Base-by-base conservation (phyloP, 768 basidiomycete species). In the Tricholoma flavovirens region DNA sequence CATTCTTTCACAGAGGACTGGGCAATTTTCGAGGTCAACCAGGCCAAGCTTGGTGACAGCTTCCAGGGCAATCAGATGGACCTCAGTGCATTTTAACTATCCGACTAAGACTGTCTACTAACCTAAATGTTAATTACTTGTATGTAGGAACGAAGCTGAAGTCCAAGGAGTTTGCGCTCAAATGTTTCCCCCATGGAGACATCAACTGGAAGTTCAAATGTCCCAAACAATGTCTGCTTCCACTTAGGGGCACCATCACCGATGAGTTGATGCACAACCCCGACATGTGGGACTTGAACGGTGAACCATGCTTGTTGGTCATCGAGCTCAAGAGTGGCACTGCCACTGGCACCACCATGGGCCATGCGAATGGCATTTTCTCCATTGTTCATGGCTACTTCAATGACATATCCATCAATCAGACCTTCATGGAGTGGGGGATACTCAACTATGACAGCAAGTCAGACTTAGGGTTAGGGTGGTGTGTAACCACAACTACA, bases 251-350 rank as follows among this genome's bases (percentile, higher is more conserved):
- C 56, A 62, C 40, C 53, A n/a, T n/a, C n/a, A n/a, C n/a, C n/a
- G n/a, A n/a, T n/a, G n/a, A n/a, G n/a, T n/a, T n/a, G n/a, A n/a
- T n/a, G n/a, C n/a, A n/a, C n/a, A n/a, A n/a, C n/a, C n/a, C n/a
- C n/a, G n/a, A n/a, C n/a, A n/a, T n/a, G n/a, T n/a, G n/a, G n/a
- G n/a, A n/a, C n/a, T n/a, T n/a, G n/a, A n/a, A n/a, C n/a, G n/a
- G n/a, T n/a, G 62, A 72, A 54, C 60, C 66, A 8, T 69, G 66
- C 63, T 55, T 72, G 46, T 57, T 70, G 50, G 75, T 74, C 48
- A 51, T n/a, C n/a, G n/a, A n/a, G n/a, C n/a, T 72, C 52, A 76
- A 75, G 66, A 61, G 58, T 38, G 75, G 73, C 36, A 65, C 58
- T 56, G 59, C 69, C 53, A 72, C 75, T 43, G 63, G 59, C 55